phyloP scores from a whole-genome alignment of 495 filamentous ascomycete genomes.

The Aspergillus panamensis region DNA sequence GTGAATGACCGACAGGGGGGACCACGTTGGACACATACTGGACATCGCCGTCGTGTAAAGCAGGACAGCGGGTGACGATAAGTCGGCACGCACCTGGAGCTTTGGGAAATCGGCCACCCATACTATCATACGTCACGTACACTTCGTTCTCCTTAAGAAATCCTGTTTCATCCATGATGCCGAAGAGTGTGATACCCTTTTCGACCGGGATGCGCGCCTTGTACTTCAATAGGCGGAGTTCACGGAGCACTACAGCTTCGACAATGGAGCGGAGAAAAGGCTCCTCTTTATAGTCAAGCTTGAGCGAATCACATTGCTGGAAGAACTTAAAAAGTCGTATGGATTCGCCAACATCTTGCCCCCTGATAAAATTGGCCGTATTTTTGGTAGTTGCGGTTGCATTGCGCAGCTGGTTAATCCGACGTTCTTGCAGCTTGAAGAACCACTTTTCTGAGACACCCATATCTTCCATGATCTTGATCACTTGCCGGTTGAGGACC shows the following conservation, averaged over 20 bases:
- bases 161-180: slow-evolving; percentile 79
- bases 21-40: slow-evolving; percentile 56
- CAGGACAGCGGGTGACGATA: slow-evolving; percentile 68
- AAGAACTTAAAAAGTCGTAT: slow-evolving; percentile 59
- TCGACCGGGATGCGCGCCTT: slow-evolving; percentile 66
- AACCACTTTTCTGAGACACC: slow-evolving; percentile 54
- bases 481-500: slow-evolving; percentile 69
- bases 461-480: slow-evolving; percentile 81
- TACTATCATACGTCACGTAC: slow-evolving; percentile 20
- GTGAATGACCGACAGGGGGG: slow-evolving; percentile 56
- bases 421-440: slow-evolving; percentile 53
- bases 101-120: slow-evolving; percentile 9
- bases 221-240: slow-evolving; percentile 71
- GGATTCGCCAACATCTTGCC: slow-evolving; percentile 50
- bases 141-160: slow-evolving; percentile 53
- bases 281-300: slow-evolving; percentile 60
- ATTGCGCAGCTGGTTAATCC: slow-evolving; percentile 53
- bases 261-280: slow-evolving; percentile 60
- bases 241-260: slow-evolving; percentile 59
- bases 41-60: slow-evolving; percentile 76
- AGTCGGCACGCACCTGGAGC: slow-evolving; percentile 30
- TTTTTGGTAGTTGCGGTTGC: slow-evolving; percentile 53
- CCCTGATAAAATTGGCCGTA: slow-evolving; percentile 59
- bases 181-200: slow-evolving; percentile 68
- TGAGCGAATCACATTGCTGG: slow-evolving; percentile 46